A percentile compares a stretch with the other conserved stretches of the same genome.
Conservation (phyloP, 2,329 filamentous ascomycete species). For the Colletotrichum tabaci region DNA sequence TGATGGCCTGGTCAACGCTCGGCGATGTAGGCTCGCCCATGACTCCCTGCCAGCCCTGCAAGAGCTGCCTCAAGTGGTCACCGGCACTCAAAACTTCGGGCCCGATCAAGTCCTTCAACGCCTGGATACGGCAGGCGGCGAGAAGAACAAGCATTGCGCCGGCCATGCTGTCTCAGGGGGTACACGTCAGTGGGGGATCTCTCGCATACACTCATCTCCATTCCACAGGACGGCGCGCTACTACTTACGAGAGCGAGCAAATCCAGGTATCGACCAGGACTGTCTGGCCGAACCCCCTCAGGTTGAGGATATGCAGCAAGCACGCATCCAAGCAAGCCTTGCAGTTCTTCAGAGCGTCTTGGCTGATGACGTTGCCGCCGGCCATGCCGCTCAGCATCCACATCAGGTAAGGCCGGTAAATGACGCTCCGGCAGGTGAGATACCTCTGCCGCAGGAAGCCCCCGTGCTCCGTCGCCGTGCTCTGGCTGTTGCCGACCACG, state of each 20-base stretch:
- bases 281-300: conserved; percentile 64
- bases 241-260: conserved; percentile 65
- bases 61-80: conserved; percentile 56
- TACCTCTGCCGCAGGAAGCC: conserved; percentile 67
- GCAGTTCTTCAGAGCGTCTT: conserved; percentile 58
- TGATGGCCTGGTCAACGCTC: conserved; percentile 62
- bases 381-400: conserved; percentile 61
- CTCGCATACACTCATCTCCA: background rate
- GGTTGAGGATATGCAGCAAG: conserved; percentile 63
- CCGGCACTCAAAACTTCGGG: conserved; percentile 58
- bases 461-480: conserved; percentile 57
- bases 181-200: background rate
- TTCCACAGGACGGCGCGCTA: no score
- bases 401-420: conserved; percentile 67
- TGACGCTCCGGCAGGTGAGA: conserved; percentile 66
- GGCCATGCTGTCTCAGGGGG: conserved; percentile 56
- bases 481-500: conserved; percentile 41
- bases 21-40: conserved; percentile 58
- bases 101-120: conserved; percentile 55
- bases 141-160: conserved; percentile 65
- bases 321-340: conserved; percentile 64
- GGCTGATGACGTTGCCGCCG: conserved; percentile 46
- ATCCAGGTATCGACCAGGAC: conserved; percentile 70
- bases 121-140: conserved; percentile 58
- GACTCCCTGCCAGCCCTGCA: conserved; percentile 59